Base-by-base conservation (phyloP, 164 flowering plant genomes). In the Stephania cephalantha region DNA sequence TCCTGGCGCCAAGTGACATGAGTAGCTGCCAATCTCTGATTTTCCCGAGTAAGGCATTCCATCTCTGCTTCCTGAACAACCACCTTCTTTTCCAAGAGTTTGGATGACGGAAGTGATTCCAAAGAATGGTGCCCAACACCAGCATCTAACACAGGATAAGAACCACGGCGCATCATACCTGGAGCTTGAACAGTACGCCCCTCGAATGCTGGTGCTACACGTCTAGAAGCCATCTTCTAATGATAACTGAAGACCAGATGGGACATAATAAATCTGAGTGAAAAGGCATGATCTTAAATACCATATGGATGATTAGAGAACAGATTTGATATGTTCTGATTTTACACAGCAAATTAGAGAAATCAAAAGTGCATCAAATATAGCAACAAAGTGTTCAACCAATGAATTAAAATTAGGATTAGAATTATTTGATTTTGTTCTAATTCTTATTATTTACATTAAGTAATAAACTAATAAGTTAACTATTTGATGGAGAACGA, bases 111-210 rank as follows among this genome's bases (percentile, higher is more conserved):
- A 70, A 68, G 83, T 20, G 75, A 71, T 20, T 85, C 91, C 68
- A 80, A 69, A 9, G 75, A 71, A 44, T 71, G 83, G n/a, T 72
- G 85, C 7, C 77, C 80, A 42, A 71, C 71, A 15, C 84, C 64
- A 77, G 82, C 76, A 18, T 76, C 77, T 31, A 73, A 42, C 18
- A 85, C 88, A 65, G 86, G 88, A 72, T 77, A 80, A 63, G 87
- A 79, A 79, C 92, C 94, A 81, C 86, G 96, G 63, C 86, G 89
- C 87, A 86, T 75, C 84, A 88, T 75, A 9, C 90, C 90, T 20
- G 89, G 86, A 73, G 87, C 83, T 77, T 89, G 88, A 73, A 76
- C 55, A 64, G 82, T 52, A 20, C 84, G 87, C 46, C 86, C 85
- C 55, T 82, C 85, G 73, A 75, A 88, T 35, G 76, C 4, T 45